phyloP scores from a whole-genome alignment of 2,329 filamentous ascomycete species.

The Stemphylium vesicarium region DNA sequence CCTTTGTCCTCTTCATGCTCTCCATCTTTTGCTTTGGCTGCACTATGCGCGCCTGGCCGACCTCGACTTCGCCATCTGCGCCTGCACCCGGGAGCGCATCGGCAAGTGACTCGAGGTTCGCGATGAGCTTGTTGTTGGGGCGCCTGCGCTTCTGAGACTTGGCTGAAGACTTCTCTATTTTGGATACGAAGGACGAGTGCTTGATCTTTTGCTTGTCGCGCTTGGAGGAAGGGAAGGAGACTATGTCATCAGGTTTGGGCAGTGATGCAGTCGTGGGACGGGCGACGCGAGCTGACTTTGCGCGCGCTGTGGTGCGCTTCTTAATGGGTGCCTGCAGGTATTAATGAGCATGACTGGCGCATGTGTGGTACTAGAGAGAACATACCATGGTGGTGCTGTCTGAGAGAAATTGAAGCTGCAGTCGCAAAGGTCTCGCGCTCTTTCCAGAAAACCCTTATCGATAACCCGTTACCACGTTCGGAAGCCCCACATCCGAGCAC shows the following conservation, averaged over 20 bases:
- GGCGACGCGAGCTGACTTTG: conserved; percentile 37
- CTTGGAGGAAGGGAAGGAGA: conserved; percentile 73
- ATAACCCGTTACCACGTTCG: conserved; percentile 8
- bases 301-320: conserved; percentile 46
- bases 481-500: neutral
- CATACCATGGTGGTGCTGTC: conserved; percentile 19
- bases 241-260: conserved; percentile 37
- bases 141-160: conserved; percentile 69
- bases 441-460: conserved; percentile 17
- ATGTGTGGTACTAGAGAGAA: neutral
- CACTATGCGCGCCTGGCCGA: conserved; percentile 65
- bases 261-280: conserved; percentile 29
- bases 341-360: neutral
- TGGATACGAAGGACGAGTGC: conserved; percentile 78
- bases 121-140: conserved; percentile 77
- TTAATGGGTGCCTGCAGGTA: conserved; percentile 42
- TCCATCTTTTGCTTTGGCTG: conserved; percentile 60
- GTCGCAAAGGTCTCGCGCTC: neutral
- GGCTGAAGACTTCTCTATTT: conserved; percentile 68
- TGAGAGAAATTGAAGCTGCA: neutral
- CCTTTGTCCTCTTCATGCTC: conserved; percentile 66
- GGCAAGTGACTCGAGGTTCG: conserved; percentile 76
- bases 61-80: conserved; percentile 36
- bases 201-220: conserved; percentile 84
- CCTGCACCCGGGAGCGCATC: conserved; percentile 74